Percentiles rank a stretch among this genome's conserved stretches.
phyloP scores from a whole-genome alignment of 2,329 filamentous ascomycete genomes.

The Penicillium nordicum region DNA sequence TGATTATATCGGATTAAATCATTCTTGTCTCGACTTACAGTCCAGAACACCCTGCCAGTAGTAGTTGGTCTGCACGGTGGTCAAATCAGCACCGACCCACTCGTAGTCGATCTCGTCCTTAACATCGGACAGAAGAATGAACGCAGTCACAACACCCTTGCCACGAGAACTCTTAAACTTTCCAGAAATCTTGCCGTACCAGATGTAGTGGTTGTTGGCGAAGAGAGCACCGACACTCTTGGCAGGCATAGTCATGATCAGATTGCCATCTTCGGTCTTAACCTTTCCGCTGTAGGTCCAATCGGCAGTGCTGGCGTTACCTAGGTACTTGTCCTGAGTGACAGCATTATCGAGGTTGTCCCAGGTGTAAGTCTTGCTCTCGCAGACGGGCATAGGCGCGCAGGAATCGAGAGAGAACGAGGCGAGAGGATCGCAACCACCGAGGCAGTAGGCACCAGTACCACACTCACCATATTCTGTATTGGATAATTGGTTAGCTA shows the following conservation, averaged over 20 bases:
- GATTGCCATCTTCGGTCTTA: conserved; percentile 57
- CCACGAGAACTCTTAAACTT: conserved; percentile 81
- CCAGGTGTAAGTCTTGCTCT: conserved; percentile 71
- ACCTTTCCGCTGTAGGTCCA: conserved; percentile 86
- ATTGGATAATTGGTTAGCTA: conserved; percentile 12
- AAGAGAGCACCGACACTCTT: conserved; percentile 83
- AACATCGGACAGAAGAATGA: conserved; percentile 90
- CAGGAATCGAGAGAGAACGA: conserved; percentile 83
- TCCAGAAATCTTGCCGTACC: conserved; percentile 92
- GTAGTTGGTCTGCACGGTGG: conserved; percentile 85
- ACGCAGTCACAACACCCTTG: conserved; percentile 88
- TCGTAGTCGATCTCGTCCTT: conserved; percentile 99
- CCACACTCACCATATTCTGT: conserved; percentile 90
- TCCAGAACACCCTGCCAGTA: conserved; percentile 92
- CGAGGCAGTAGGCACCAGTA: conserved; percentile 90
- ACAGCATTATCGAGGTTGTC: conserved; percentile 66
- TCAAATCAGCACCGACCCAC: conserved; percentile 77
- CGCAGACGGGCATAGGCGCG: conserved; percentile 76
- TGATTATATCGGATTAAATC: not conserved
- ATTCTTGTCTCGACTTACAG: conserved; percentile 60
- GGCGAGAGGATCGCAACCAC: conserved; percentile 85
- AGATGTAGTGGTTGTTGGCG: conserved; percentile 81
- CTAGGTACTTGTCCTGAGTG: conserved; percentile 77
- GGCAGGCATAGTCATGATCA: conserved; percentile 85
- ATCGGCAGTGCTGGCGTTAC: conserved; percentile 72